A percentile compares a stretch with the other conserved stretches of the same genome.
These are phyloP conservation scores for Dicorynia guianensis DNA, from an alignment of 306 rosid genomes.

Conservation along the genomic window DNA sequence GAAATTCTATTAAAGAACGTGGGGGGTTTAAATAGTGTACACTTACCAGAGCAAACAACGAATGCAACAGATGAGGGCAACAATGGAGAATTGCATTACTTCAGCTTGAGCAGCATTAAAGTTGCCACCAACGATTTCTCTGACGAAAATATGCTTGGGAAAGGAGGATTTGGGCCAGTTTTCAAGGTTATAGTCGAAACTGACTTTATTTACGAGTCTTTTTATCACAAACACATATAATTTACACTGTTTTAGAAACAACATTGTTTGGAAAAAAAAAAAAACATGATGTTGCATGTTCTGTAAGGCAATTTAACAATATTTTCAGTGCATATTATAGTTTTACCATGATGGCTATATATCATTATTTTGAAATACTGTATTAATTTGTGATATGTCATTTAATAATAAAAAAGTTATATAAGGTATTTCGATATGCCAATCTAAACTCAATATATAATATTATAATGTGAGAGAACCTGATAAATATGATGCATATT, in stretches of 20 bases:
- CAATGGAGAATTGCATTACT: slow-evolving; percentile 43
- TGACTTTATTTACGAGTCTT: neutral
- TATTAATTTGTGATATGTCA: no score
- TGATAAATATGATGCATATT: no score
- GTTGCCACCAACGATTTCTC: slow-evolving; percentile 45
- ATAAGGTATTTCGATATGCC: no score
- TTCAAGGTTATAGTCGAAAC: slow-evolving; percentile 31
- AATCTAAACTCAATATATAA: no score
- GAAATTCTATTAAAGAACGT: slow-evolving; percentile 29
- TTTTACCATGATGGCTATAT: no score
- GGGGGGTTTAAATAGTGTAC: neutral
- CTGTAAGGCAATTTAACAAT: no score
- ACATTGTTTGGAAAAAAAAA: no score
- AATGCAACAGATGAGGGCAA: slow-evolving; percentile 33
- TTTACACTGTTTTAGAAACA: neutral
- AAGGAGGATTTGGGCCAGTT: slow-evolving; percentile 52
- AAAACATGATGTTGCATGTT: no score
- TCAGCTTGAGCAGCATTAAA: slow-evolving; percentile 29
- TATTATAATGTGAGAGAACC: no score
- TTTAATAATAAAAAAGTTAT: no score
- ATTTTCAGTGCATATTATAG: no score
- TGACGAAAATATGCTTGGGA: slow-evolving; percentile 42
- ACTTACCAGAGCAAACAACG: slow-evolving; percentile 25
- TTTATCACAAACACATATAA: neutral
- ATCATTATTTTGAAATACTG: no score